phyloP scores from a whole-genome alignment of 1,139 yeast species.

The Nakaseomyces sp. region DNA sequence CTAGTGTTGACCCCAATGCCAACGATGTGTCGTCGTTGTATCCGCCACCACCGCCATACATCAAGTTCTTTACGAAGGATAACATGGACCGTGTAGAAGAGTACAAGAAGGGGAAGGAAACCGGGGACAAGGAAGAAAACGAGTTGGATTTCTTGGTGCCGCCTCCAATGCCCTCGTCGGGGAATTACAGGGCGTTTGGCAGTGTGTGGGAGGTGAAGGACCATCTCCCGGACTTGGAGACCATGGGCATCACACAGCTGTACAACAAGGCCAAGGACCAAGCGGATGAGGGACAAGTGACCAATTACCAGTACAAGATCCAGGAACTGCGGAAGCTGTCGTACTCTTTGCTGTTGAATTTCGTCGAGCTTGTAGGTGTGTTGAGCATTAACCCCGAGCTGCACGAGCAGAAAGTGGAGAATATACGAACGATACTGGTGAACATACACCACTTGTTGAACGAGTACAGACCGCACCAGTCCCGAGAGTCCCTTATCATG shows the following conservation, averaged over 20 bases:
- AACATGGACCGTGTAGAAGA: slow-evolving; percentile 39
- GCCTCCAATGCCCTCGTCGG: slow-evolving; percentile 52
- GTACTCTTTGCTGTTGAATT: slow-evolving; percentile 60
- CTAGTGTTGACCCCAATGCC: background rate
- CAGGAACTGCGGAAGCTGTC: slow-evolving; percentile 60
- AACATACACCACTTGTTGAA: slow-evolving; percentile 78
- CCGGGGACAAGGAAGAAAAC: slow-evolving; percentile 13
- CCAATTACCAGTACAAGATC: slow-evolving; percentile 45
- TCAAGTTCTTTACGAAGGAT: slow-evolving; percentile 56
- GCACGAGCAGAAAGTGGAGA: slow-evolving; percentile 58
- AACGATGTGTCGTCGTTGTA: slow-evolving; percentile 47
- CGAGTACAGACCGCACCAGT: slow-evolving; percentile 83
- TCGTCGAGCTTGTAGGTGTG: slow-evolving; percentile 66
- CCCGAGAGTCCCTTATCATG: slow-evolving; percentile 70
- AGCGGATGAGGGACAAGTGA: slow-evolving; percentile 13
- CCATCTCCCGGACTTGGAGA: slow-evolving; percentile 55
- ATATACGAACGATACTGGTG: slow-evolving; percentile 63
- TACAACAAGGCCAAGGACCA: slow-evolving; percentile 33
- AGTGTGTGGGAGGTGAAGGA: slow-evolving; percentile 69
- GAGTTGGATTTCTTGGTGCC: slow-evolving; percentile 51
- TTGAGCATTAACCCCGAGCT: slow-evolving; percentile 59
- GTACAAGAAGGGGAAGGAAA: slow-evolving; percentile 16
- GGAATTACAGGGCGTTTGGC: slow-evolving; percentile 71
- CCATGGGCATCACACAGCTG: slow-evolving; percentile 60
- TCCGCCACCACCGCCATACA: slow-evolving; percentile 81